These are phyloP conservation scores for Fragaria iinumae DNA, from an alignment of 306 rosid species.

Conservation along the genomic window DNA sequence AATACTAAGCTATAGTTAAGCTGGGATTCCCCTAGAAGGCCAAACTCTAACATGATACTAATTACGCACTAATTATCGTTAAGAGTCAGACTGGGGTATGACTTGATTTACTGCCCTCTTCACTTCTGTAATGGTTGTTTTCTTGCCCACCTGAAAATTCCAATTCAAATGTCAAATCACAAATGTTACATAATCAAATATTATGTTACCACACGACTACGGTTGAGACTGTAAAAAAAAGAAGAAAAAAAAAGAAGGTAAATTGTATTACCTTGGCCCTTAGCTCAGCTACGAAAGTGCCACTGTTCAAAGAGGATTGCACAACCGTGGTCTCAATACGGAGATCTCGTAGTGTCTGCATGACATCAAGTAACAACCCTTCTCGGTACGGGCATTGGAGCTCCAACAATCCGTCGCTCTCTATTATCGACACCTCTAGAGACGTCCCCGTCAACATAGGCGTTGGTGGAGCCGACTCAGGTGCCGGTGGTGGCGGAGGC, in stretches of 20 bases:
- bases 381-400: slow-evolving; percentile 67
- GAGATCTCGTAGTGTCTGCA: slow-evolving; percentile 64
- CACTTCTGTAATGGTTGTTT: slow-evolving; percentile 81
- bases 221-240: not conserved
- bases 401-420: slow-evolving; percentile 83
- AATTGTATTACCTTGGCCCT: slow-evolving; percentile 55
- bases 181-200: not conserved
- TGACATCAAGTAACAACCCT: slow-evolving; percentile 75
- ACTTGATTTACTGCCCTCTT: slow-evolving; percentile 81
- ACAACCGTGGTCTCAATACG: slow-evolving; percentile 70
- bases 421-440: slow-evolving; percentile 86
- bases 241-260: too few species aligned
- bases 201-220: not conserved
- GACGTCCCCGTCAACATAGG: slow-evolving; percentile 33
- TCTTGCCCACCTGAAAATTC: slow-evolving; percentile 66
- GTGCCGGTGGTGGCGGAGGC: not conserved
- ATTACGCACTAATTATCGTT: not conserved
- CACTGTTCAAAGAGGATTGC: slow-evolving; percentile 62
- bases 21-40: not conserved
- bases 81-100: slow-evolving; percentile 55
- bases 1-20: not conserved
- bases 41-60: not conserved
- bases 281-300: slow-evolving; percentile 62
- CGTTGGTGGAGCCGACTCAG: not conserved
- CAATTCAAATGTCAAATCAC: not conserved